A percentile compares a stretch with the other conserved stretches of the same genome.
Evolutionary conservation across 2,329 filamentous ascomycete species (phyloP).

Genomic region (Leptographium lundbergii): DNA sequence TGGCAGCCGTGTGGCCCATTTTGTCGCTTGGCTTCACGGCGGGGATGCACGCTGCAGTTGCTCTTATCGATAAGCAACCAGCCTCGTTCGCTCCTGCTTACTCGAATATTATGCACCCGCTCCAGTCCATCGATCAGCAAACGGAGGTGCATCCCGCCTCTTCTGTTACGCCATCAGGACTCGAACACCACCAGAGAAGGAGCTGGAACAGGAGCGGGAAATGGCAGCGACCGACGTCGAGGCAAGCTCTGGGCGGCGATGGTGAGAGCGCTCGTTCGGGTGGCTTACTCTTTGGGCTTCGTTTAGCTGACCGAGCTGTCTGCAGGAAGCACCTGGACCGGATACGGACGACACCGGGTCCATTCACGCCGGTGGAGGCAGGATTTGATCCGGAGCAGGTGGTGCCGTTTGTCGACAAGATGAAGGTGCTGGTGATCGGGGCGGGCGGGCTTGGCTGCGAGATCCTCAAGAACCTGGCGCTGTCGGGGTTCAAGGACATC

Average conservation of each 20-base stretch:
- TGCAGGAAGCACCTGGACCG: slow-evolving; percentile 72
- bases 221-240: not conserved
- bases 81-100: not conserved
- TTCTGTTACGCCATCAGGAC: not conserved
- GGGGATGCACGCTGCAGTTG: not conserved
- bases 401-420: slow-evolving; percentile 45
- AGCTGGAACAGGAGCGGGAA: not conserved
- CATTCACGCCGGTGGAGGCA: slow-evolving; percentile 55
- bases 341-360: slow-evolving; percentile 63
- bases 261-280: not conserved
- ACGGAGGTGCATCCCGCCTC: not conserved
- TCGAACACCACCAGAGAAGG: not conserved
- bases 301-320: not conserved
- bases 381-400: slow-evolving; percentile 40
- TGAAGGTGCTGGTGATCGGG: slow-evolving; percentile 68
- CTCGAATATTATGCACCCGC: too few species aligned
- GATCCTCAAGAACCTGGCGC: slow-evolving; percentile 87
- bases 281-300: not conserved
- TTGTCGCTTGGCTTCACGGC: not conserved
- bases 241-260: not conserved
- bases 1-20: not conserved
- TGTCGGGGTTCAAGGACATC: slow-evolving; percentile 92
- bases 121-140: too few species aligned
- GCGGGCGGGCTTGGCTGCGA: slow-evolving; percentile 92
- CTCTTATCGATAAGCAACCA: not conserved